A percentile compares a stretch with the other conserved stretches of the same genome.
These are phyloP conservation scores for Nymphaea colorata DNA, from an alignment of 164 flowering plant species.

Conservation along the genomic window DNA sequence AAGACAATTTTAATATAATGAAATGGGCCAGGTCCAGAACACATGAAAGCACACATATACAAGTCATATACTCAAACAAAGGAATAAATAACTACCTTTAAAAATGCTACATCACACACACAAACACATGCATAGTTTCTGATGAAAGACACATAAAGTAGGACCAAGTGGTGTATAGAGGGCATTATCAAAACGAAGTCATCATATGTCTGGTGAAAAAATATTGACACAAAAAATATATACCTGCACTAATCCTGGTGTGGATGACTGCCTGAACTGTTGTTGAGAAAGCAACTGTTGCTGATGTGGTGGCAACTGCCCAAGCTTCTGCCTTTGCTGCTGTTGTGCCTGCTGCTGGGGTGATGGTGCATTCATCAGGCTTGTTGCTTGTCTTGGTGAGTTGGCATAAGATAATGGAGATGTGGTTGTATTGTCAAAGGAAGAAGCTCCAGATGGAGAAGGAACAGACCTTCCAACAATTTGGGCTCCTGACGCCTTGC, in stretches of 20 bases:
- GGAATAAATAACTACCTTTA: too few species aligned
- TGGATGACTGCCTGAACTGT: conserved; percentile 62
- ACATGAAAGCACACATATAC: too few species aligned
- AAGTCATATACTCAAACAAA: too few species aligned
- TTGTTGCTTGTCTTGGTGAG: conserved; percentile 82
- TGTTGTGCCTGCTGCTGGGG: conserved; percentile 79
- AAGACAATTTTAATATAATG: too few species aligned
- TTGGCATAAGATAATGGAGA: conserved; percentile 88
- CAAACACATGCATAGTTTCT: too few species aligned
- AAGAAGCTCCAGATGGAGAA: conserved; percentile 65
- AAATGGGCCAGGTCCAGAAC: too few species aligned
- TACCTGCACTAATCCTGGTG: conserved; percentile 72
- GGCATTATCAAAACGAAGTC: too few species aligned
- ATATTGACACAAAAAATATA: neutral
- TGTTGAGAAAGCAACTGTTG: conserved; percentile 84
- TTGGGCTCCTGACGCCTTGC: conserved; percentile 72
- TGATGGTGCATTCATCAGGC: conserved; percentile 83
- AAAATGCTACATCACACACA: too few species aligned
- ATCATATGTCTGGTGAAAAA: too few species aligned
- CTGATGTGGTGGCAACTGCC: conserved; percentile 63
- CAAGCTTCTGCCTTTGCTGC: conserved; percentile 61
- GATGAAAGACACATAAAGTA: too few species aligned
- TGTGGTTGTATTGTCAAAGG: conserved; percentile 62
- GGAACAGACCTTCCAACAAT: conserved; percentile 77
- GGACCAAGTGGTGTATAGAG: too few species aligned